Percentiles rank a stretch among this genome's conserved stretches.
phyloP scores from a whole-genome alignment of 208 protist genomes.

The Trypanosomatidae sp. region DNA sequence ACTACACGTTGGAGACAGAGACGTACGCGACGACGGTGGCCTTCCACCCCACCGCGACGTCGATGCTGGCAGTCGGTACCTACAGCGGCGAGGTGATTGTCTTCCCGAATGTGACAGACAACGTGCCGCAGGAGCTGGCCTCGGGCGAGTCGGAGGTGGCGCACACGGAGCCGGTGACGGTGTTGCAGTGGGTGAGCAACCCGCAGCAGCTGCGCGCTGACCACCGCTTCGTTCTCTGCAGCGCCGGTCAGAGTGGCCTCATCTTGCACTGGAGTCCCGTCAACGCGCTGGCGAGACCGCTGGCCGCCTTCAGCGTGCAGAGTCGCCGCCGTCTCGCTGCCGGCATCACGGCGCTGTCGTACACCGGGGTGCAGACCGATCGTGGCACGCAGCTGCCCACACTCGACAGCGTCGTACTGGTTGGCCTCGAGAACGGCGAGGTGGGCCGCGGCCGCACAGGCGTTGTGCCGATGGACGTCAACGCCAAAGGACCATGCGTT shows the following conservation, averaged over 20 bases:
- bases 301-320: slow-evolving; percentile 60
- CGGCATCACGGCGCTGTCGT: slow-evolving; percentile 63
- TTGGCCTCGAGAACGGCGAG: slow-evolving; percentile 88
- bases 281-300: slow-evolving; percentile 63
- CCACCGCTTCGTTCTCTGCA: slow-evolving; percentile 75
- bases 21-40: slow-evolving; percentile 76
- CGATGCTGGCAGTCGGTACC: slow-evolving; percentile 82
- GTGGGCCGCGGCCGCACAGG: slow-evolving; percentile 71
- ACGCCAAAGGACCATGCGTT: slow-evolving; percentile 9
- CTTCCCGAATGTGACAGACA: slow-evolving; percentile 60
- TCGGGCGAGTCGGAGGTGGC: slow-evolving; percentile 22
- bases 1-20: slow-evolving; percentile 81
- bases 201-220: slow-evolving; percentile 49
- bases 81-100: slow-evolving; percentile 90
- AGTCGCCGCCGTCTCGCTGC: slow-evolving; percentile 48
- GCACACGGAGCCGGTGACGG: slow-evolving; percentile 80
- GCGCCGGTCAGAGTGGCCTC: slow-evolving; percentile 68
- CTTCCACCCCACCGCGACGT: slow-evolving; percentile 82
- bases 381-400: slow-evolving; percentile 35
- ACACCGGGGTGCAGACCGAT: slow-evolving; percentile 27
- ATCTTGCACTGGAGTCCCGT: slow-evolving; percentile 69
- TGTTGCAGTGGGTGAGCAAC: slow-evolving; percentile 78
- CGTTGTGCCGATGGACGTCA: slow-evolving; percentile 22
- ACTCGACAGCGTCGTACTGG: slow-evolving; percentile 53
- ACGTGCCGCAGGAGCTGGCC: slow-evolving; percentile 37